These are phyloP conservation scores for Plasmopara viticola DNA, from an alignment of 352 stramenopile species.

Conservation along the genomic window DNA sequence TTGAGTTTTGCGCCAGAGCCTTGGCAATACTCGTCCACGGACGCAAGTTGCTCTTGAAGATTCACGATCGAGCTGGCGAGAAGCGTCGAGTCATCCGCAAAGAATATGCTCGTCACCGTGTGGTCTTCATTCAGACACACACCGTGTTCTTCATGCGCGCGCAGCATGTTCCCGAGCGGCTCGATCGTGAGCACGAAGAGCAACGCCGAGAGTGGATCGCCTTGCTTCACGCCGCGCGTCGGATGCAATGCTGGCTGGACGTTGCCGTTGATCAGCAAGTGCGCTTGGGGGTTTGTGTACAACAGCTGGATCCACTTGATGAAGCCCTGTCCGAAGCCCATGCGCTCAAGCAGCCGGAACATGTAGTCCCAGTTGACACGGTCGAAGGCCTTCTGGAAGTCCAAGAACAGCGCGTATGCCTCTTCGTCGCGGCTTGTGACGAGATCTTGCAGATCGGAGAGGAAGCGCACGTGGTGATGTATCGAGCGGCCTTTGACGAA, in stretches of 20 bases:
- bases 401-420: too few species aligned
- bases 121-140: background rate
- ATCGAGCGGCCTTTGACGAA: background rate
- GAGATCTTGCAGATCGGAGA: too few species aligned
- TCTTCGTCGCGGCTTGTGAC: too few species aligned
- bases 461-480: background rate
- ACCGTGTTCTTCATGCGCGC: background rate
- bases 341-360: background rate
- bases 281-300: background rate
- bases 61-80: background rate
- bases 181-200: background rate
- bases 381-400: background rate
- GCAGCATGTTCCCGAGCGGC: background rate
- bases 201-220: background rate
- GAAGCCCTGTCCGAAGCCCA: background rate
- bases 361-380: background rate
- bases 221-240: background rate
- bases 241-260: background rate
- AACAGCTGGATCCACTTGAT: background rate
- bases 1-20: background rate
- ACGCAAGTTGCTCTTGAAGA: background rate
- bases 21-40: background rate
- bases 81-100: background rate
- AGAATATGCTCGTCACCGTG: background rate
- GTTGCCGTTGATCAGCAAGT: background rate